Evolutionary conservation across 371 early-diverging fungal genomes (phyloP).

Genomic region (Mortierella sp.): DNA sequence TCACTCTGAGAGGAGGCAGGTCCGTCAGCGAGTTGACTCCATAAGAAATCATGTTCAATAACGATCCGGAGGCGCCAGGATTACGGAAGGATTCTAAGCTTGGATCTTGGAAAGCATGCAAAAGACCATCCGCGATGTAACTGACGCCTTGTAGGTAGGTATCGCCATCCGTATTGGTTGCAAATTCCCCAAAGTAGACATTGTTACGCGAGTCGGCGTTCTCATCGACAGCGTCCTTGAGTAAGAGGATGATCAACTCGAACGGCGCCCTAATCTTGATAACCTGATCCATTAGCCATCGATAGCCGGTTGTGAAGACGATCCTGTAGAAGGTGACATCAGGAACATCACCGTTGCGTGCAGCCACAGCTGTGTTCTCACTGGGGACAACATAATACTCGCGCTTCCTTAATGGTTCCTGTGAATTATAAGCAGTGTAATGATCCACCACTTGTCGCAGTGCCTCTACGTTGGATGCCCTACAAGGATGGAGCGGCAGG

Average conservation of each 20-base stretch:
- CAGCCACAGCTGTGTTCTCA: constrained; percentile 7
- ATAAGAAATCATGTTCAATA: constrained; percentile 54
- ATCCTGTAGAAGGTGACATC: constrained; percentile 37
- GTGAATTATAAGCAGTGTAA: constrained; percentile 49
- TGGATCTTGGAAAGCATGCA: constrained; percentile 52
- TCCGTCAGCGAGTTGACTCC: constrained; percentile 48
- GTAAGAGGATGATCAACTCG: constrained; percentile 44
- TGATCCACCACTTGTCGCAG: constrained; percentile 55
- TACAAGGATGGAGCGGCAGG: constrained; percentile 45
- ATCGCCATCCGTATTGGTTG: constrained; percentile 30
- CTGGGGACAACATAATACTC: constrained; percentile 41
- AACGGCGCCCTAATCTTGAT: constrained; percentile 52
- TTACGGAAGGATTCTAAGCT: constrained; percentile 51
- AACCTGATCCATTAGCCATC: constrained; percentile 51
- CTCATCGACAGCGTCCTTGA: constrained; percentile 51
- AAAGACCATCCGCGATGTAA: constrained; percentile 46
- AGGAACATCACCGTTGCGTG: background rate
- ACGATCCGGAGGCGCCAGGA: constrained; percentile 48
- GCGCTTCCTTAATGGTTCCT: constrained; percentile 41
- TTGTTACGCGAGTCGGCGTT: constrained; percentile 42
- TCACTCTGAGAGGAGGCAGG: constrained; percentile 35
- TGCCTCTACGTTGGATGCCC: constrained; percentile 53
- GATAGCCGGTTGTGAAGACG: constrained; percentile 41
- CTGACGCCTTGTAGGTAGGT: constrained; percentile 46
- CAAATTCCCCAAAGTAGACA: constrained; percentile 50